Conservation (phyloP, 2,329 filamentous ascomycete species). For the Hymenoscyphus fructigenus region DNA sequence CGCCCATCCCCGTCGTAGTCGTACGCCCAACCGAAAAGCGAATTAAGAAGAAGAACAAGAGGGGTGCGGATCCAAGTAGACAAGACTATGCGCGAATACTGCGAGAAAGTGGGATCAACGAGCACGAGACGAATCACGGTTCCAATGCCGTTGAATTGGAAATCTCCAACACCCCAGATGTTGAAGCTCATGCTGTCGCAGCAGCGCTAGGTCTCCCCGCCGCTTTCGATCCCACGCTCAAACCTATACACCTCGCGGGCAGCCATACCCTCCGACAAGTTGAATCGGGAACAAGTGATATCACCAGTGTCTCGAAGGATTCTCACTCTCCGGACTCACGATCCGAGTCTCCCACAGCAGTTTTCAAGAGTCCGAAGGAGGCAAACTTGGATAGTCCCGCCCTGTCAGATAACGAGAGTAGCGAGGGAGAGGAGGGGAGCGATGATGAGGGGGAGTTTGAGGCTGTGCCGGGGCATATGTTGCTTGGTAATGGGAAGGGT, state of each 20-base stretch:
- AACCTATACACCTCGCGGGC: constrained; percentile 46
- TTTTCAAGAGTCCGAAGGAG: constrained; percentile 45
- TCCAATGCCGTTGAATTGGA: constrained; percentile 29
- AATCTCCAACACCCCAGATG: constrained; percentile 45
- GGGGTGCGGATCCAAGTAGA: constrained; percentile 61
- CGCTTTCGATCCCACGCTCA: constrained; percentile 63
- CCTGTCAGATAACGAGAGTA: constrained; percentile 38
- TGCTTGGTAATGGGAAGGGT: constrained; percentile 28
- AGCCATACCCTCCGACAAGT: constrained; percentile 25
- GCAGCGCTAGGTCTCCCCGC: constrained; percentile 62
- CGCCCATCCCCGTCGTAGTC: constrained; percentile 72
- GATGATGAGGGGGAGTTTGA: constrained; percentile 39
- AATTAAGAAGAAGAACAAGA: constrained; percentile 69
- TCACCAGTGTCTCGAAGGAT: constrained; percentile 25
- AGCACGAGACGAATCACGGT: constrained; percentile 35
- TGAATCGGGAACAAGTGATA: constrained; percentile 31
- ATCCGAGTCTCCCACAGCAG: constrained; percentile 38
- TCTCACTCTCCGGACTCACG: constrained; percentile 36
- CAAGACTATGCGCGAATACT: constrained; percentile 66
- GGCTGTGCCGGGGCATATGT: constrained; percentile 28
- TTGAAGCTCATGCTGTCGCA: constrained; percentile 64
- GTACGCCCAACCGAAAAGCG: constrained; percentile 69
- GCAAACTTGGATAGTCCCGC: constrained; percentile 28
- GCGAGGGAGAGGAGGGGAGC: constrained; percentile 36
- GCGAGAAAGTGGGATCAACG: constrained; percentile 50